These are phyloP conservation scores for Amanita polypyramis DNA, from an alignment of 768 basidiomycete genomes.

Conservation along the genomic window DNA sequence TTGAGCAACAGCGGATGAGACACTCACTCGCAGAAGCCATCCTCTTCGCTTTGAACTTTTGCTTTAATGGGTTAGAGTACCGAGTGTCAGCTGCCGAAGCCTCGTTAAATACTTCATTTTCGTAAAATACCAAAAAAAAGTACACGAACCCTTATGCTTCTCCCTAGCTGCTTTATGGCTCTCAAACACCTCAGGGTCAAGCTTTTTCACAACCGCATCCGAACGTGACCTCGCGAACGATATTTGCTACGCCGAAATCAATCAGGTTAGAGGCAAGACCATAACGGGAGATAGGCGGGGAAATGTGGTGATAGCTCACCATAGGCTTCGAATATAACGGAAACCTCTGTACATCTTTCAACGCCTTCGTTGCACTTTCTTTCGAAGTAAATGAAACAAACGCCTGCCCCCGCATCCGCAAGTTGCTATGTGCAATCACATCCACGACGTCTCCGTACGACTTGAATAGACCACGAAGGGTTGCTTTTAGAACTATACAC, in stretches of 20 bases:
- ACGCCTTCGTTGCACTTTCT: slow-evolving; percentile 77
- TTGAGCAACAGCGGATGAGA: neutral
- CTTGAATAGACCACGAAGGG: slow-evolving; percentile 83
- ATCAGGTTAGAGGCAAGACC: neutral
- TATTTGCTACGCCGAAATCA: slow-evolving; percentile 62
- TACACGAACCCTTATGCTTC: slow-evolving; percentile 73
- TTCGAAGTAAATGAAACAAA: slow-evolving; percentile 86
- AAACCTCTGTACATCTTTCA: slow-evolving; percentile 90
- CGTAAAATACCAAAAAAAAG: neutral
- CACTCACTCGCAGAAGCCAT: slow-evolving; percentile 68
- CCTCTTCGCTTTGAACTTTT: slow-evolving; percentile 74
- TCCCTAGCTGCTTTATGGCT: slow-evolving; percentile 63
- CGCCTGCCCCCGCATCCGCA: slow-evolving; percentile 97
- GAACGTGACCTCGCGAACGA: slow-evolving; percentile 84
- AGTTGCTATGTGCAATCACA: slow-evolving; percentile 89
- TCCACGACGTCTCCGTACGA: slow-evolving; percentile 88
- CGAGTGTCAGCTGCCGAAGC: slow-evolving; percentile 54
- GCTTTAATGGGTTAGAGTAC: slow-evolving; percentile 83
- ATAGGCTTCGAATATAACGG: slow-evolving; percentile 96
- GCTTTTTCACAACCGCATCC: slow-evolving; percentile 77
- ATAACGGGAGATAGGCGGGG: neutral
- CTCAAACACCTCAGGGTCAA: slow-evolving; percentile 55
- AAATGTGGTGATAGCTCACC: slow-evolving; percentile 35
- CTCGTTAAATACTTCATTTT: slow-evolving; percentile 3
- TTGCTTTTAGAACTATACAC: slow-evolving; percentile 70